phyloP scores from a whole-genome alignment of 2,329 filamentous ascomycete species.

The Botrytis galanthina region DNA sequence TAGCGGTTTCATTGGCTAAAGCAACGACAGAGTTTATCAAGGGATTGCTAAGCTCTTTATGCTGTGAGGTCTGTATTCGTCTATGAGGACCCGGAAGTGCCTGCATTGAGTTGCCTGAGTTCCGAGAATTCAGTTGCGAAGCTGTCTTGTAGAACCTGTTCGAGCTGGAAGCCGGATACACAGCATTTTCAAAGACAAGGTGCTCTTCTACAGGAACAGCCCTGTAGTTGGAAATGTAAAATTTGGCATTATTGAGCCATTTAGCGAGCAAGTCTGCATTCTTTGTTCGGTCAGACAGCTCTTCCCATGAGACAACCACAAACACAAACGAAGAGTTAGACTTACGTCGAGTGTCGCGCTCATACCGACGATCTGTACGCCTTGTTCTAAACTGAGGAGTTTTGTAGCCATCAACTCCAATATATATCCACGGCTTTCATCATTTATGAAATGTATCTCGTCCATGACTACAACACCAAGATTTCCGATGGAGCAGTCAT shows the following conservation, averaged over 20 bases:
- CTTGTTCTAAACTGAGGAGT: constrained; percentile 63
- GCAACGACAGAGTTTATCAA: constrained; percentile 69
- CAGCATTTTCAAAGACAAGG: constrained; percentile 66
- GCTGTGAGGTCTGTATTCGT: constrained; percentile 53
- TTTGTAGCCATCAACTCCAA: constrained; percentile 74
- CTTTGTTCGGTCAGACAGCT: constrained; percentile 41
- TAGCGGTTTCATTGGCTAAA: constrained; percentile 65
- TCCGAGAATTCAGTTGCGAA: constrained; percentile 39
- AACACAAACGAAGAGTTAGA: not conserved
- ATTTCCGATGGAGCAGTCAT: constrained; percentile 62
- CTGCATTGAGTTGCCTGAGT: constrained; percentile 37
- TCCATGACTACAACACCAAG: constrained; percentile 69
- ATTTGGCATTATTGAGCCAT: constrained; percentile 66
- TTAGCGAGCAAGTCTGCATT: constrained; percentile 67
- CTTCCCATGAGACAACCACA: not conserved
- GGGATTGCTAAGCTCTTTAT: constrained; percentile 62
- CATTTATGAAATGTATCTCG: constrained; percentile 80
- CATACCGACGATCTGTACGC: constrained; percentile 73
- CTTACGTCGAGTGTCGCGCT: constrained; percentile 71
- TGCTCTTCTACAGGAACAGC: constrained; percentile 76
- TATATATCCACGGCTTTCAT: constrained; percentile 73
- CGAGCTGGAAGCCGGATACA: constrained; percentile 63
- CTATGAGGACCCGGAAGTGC: constrained; percentile 44
- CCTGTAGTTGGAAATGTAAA: constrained; percentile 69
- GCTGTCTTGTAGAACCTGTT: constrained; percentile 57